Conservation (phyloP, 176 grass and related monocot species). For the Carex scoparia region DNA sequence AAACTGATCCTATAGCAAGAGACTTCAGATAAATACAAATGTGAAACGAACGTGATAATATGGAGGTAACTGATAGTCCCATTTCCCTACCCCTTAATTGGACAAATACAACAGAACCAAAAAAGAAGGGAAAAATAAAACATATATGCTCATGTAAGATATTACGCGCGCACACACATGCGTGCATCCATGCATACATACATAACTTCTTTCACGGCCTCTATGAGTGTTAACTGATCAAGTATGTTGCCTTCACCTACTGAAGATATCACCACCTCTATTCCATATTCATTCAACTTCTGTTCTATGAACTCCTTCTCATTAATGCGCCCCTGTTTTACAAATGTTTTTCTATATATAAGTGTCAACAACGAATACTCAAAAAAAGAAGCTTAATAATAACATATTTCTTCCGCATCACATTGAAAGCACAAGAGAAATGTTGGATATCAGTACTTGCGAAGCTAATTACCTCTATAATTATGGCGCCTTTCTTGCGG, state of each 20-base stretch:
- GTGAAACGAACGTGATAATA: no score
- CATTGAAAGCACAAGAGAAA: not conserved
- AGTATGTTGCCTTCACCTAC: slow-evolving; percentile 52
- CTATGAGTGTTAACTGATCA: slow-evolving; percentile 56
- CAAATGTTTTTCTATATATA: no score
- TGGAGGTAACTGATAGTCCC: not conserved
- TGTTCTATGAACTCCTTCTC: slow-evolving; percentile 33
- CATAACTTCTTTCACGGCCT: slow-evolving; percentile 31
- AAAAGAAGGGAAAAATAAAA: no score
- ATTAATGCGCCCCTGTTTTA: slow-evolving; percentile 17
- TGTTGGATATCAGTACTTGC: not conserved
- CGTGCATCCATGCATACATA: not conserved
- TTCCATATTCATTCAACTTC: slow-evolving; percentile 35
- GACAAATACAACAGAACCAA: not conserved
- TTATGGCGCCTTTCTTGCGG: slow-evolving; percentile 40
- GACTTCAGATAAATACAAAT: no score
- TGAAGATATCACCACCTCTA: slow-evolving; percentile 62
- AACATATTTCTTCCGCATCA: not conserved
- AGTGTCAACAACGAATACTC: not conserved
- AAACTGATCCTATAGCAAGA: not conserved
- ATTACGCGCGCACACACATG: not conserved
- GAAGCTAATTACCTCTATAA: slow-evolving; percentile 38
- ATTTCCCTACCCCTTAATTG: not conserved
- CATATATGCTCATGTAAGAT: not conserved
- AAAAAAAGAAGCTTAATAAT: not conserved